Base-by-base conservation (phyloP, 2,329 filamentous ascomycete species). In the Xylariaceae sp. region DNA sequence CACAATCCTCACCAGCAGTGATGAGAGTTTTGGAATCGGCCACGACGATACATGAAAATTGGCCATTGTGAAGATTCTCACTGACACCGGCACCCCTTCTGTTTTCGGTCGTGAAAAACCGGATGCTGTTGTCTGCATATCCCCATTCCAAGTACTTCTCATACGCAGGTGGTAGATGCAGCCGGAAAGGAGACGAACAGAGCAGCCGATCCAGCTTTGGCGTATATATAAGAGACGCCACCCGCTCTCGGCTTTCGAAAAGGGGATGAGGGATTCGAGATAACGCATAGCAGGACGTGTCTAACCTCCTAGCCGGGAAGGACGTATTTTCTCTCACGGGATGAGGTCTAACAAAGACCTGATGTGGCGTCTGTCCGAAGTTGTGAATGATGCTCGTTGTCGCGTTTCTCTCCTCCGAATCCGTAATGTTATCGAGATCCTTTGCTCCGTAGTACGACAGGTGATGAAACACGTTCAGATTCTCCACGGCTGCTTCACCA, bases 311-410 rank as follows among this genome's bases (percentile, higher is more conserved):
- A 2, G 82, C 77, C 4, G 85, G 86, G 57, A 86, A 83, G 18
- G 83, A 78, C 3, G 82, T 75, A 58, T 89, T 82, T 65, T 96
- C 92, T 11, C 88, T 84, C n/a, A 83, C 76, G 2, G 89, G 87
- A 73, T 99, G 94, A 10, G 88, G 81, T 60, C 88, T 88, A 50
- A 85, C 83, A 72, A 97, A 99, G 13, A 97, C 88, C 72, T 99
- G 95, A 67, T 95, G 89, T 1, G 95, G 94, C 1, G 95, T 99
- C 73, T 99, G 94, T 0, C 94, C 94, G 73, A 99, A 99, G 68
- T 97, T 97, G 74, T 99, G 93, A 67, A 99, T 97, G 66, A 97
- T 96, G 39, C 91, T 91, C 56, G 96, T 97, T 0, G 92, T 93
- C 4, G 93, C 90, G 5, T 92, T 80, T 49, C 92, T 83, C 73